Evolutionary conservation across 352 stramenopile species (phyloP).

Genomic region (Pythium volutum): DNA sequence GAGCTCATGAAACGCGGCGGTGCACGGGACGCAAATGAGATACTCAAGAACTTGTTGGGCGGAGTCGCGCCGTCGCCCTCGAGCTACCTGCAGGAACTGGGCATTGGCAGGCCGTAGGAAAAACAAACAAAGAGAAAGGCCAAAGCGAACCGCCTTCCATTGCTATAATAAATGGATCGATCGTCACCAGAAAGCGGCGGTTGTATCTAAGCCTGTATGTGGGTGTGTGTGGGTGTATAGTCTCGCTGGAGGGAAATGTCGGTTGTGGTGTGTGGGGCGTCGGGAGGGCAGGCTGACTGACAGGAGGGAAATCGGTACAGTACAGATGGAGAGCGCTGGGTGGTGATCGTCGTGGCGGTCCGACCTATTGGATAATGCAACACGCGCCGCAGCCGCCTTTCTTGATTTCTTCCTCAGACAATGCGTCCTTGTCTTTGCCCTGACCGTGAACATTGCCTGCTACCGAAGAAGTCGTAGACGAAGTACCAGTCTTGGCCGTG

Average conservation of each 20-base stretch:
- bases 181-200: not conserved
- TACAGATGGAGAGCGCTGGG: not conserved
- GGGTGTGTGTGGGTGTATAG: not conserved
- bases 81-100: conserved; percentile 75
- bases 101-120: conserved; percentile 25
- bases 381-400: conserved; percentile 55
- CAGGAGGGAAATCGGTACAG: not conserved
- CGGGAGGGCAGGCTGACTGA: conserved; percentile 8
- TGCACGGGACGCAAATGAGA: conserved; percentile 83
- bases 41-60: conserved; percentile 72
- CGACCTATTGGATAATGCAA: conserved; percentile 63
- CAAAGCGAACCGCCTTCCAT: conserved; percentile 18
- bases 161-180: conserved; percentile 18
- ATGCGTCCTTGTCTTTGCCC: conserved; percentile 18
- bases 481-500: conserved; percentile 15
- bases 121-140: conserved; percentile 1
- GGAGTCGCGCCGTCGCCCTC: conserved; percentile 40
- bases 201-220: not conserved
- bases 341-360: conserved; percentile 5
- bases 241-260: not conserved
- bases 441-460: not conserved
- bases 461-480: conserved; percentile 1
- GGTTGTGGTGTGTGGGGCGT: not conserved
- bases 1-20: conserved; percentile 86
- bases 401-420: conserved; percentile 37